Percentiles rank a stretch among this genome's conserved stretches.
phyloP scores from a whole-genome alignment of 345 rosid genomes.

The Moringa oleifera region DNA sequence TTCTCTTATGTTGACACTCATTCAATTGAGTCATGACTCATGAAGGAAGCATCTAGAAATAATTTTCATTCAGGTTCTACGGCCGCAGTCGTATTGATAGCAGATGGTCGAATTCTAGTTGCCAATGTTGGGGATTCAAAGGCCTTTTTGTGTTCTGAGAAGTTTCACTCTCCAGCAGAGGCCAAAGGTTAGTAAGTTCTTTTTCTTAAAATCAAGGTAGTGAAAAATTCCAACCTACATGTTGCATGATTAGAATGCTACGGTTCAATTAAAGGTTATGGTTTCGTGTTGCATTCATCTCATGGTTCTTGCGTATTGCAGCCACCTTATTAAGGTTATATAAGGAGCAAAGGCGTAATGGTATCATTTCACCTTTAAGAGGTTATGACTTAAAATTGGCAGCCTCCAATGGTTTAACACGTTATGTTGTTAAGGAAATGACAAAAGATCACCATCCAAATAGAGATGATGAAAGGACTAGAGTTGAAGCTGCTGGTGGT shows the following conservation, averaged over 20 bases:
- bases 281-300: conserved; percentile 1
- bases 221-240: not conserved
- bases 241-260: too few relatives aligned
- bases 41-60: conserved; percentile 67
- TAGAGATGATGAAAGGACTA: conserved; percentile 81
- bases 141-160: conserved; percentile 86
- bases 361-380: conserved; percentile 30
- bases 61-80: conserved; percentile 74
- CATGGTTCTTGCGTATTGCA: conserved; percentile 33
- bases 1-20: conserved; percentile 13
- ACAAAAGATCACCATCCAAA: conserved; percentile 86
- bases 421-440: conserved; percentile 59
- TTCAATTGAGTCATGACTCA: conserved; percentile 8
- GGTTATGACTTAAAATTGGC: conserved; percentile 36
- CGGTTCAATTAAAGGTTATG: not conserved
- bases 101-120: conserved; percentile 73
- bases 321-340: conserved; percentile 68
- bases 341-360: conserved; percentile 55
- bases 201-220: conserved; percentile 3
- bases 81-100: conserved; percentile 69
- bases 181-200: conserved; percentile 62
- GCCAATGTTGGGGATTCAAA: conserved; percentile 93
- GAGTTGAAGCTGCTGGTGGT: conserved; percentile 94
- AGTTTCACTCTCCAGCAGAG: conserved; percentile 66
- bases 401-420: conserved; percentile 42